phyloP scores from a whole-genome alignment of 176 grass and related monocot genomes.

The Avena sativa region DNA sequence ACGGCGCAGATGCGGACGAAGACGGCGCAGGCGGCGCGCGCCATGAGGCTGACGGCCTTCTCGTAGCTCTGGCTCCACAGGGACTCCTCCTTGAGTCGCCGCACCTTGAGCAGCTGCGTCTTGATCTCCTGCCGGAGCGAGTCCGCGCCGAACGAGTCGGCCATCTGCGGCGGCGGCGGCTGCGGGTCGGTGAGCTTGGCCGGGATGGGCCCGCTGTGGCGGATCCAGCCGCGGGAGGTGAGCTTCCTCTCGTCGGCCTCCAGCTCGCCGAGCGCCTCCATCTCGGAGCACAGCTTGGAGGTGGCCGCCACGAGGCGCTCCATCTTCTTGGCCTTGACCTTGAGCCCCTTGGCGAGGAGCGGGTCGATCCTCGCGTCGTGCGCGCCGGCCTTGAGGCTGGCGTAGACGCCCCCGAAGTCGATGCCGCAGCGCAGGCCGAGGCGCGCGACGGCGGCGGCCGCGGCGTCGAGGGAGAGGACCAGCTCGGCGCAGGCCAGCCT shows the following conservation, averaged over 20 bases:
- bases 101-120: slow-evolving; percentile 70
- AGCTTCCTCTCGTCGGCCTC: slow-evolving; percentile 75
- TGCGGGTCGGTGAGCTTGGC: not conserved
- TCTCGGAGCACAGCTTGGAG: slow-evolving; percentile 69
- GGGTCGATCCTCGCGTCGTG: slow-evolving; percentile 50
- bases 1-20: slow-evolving; percentile 71
- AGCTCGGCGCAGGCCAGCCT: slow-evolving; percentile 81
- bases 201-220: slow-evolving; percentile 82
- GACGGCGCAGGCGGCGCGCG: slow-evolving; percentile 60
- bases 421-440: slow-evolving; percentile 66
- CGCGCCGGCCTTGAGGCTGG: slow-evolving; percentile 54
- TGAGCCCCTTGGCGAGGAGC: slow-evolving; percentile 58
- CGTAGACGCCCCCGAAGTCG: slow-evolving; percentile 63
- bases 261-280: slow-evolving; percentile 74
- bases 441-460: slow-evolving; percentile 60
- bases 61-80: slow-evolving; percentile 78
- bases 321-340: slow-evolving; percentile 75
- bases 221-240: slow-evolving; percentile 45
- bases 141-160: slow-evolving; percentile 33
- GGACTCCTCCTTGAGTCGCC: slow-evolving; percentile 75
- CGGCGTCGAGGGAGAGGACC: slow-evolving; percentile 61
- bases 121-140: slow-evolving; percentile 65
- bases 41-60: slow-evolving; percentile 75
- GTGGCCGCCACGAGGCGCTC: slow-evolving; percentile 67
- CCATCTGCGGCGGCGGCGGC: not conserved